A percentile compares a stretch with the other conserved stretches of the same genome.
These are phyloP conservation scores for Selenicereus undatus DNA, from an alignment of 148 eudicot genomes.

Conservation along the genomic window DNA sequence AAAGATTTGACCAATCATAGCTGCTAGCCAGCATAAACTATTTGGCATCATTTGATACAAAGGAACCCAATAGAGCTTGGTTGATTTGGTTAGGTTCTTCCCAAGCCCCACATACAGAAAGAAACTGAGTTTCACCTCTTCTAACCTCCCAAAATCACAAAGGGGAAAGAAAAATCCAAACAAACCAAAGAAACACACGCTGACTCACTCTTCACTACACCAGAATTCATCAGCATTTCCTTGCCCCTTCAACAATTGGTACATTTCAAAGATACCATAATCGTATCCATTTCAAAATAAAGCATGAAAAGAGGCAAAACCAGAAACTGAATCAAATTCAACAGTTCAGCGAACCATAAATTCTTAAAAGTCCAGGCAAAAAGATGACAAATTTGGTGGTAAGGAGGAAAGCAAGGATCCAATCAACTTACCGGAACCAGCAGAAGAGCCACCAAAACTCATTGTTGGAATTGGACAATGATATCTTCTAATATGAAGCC, in stretches of 20 bases:
- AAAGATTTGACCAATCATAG: not conserved
- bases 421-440: conserved; percentile 53
- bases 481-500: conserved; percentile 20
- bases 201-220: not conserved
- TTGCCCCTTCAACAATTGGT: not conserved
- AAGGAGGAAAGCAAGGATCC: not conserved
- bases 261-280: not conserved
- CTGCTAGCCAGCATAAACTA: not conserved
- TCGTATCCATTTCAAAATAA: not conserved
- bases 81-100: not conserved
- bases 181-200: not conserved
- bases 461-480: conserved; percentile 24
- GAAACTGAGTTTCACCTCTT: not conserved
- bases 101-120: not conserved
- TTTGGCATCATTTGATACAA: not conserved
- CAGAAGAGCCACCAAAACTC: conserved; percentile 60
- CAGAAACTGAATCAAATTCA: not conserved
- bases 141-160: not conserved
- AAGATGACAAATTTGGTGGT: not conserved
- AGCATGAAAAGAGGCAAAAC: not conserved
- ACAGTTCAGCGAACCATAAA: not conserved
- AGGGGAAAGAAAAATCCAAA: not conserved
- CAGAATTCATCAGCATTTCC: not conserved
- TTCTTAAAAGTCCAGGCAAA: not conserved
- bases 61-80: not conserved